A percentile compares a stretch with the other conserved stretches of the same genome.
Conservation (phyloP, 129 eudicot species). For the Glebionis coronaria region DNA sequence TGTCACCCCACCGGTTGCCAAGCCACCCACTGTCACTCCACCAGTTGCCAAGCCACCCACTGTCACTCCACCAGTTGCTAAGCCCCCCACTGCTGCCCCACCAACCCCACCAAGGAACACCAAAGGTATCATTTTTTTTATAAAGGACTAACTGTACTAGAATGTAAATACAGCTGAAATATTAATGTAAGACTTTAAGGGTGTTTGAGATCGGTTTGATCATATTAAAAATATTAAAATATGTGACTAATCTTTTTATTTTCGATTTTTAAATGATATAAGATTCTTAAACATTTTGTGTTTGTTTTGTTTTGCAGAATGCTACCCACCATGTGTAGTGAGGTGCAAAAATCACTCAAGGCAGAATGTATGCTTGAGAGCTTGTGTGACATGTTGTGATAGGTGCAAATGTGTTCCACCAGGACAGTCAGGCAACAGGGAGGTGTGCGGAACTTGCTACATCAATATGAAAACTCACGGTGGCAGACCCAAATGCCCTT, state of each 20-base stretch:
- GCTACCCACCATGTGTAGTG: constrained; percentile 60
- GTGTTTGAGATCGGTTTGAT: no score
- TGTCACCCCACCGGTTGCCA: constrained; percentile 26
- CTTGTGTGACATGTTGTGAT: constrained; percentile 78
- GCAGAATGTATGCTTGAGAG: constrained; percentile 64
- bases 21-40: constrained; percentile 31
- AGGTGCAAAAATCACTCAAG: constrained; percentile 73
- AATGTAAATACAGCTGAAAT: no score
- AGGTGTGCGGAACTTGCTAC: constrained; percentile 72
- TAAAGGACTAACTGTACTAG: no score
- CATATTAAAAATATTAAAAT: no score
- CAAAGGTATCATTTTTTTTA: constrained; percentile 27
- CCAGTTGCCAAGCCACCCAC: constrained; percentile 22
- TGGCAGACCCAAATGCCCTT: constrained; percentile 76
- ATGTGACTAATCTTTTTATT: no score
- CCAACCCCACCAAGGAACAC: constrained; percentile 48
- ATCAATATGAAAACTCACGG: constrained; percentile 74
- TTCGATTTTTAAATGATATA: no score
- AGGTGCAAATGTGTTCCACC: constrained; percentile 99
- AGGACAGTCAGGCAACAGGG: constrained; percentile 66
- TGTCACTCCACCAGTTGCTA: constrained; percentile 24
- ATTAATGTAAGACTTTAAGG: no score
- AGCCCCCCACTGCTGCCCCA: constrained; percentile 33
- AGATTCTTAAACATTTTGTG: no score
- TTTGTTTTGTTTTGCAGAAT: constrained; percentile 41